phyloP scores from a whole-genome alignment of 345 rosid genomes.

The Citrus hindsii region DNA sequence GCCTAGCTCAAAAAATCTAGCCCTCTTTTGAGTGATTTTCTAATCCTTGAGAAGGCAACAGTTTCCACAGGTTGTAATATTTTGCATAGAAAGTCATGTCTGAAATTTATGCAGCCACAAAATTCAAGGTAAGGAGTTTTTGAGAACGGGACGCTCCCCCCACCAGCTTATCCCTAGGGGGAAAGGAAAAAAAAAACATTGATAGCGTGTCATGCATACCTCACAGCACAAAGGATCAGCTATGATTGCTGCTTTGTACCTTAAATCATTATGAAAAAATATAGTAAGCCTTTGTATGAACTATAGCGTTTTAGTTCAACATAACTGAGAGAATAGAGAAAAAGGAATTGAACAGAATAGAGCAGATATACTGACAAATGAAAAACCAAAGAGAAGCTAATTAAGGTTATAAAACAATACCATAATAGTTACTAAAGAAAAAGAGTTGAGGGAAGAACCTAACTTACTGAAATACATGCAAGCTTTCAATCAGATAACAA shows the following conservation, averaged over 20 bases:
- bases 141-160: too few species aligned
- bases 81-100: background rate
- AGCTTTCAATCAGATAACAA: background rate
- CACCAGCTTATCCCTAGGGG: too few species aligned
- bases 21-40: background rate
- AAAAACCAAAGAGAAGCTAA: background rate
- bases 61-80: background rate
- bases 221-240: constrained; percentile 98
- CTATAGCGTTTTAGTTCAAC: background rate
- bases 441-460: background rate
- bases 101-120: background rate
- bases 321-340: background rate
- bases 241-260: constrained; percentile 97
- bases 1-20: background rate
- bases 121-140: background rate
- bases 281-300: background rate
- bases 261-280: constrained; percentile 26
- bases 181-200: background rate
- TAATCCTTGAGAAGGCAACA: background rate
- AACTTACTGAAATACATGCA: background rate
- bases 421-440: background rate
- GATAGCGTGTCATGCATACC: constrained; percentile 39
- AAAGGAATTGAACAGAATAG: background rate
- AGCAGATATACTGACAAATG: background rate
- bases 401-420: background rate